phyloP scores from a whole-genome alignment of 2,329 filamentous ascomycete genomes.

The Bipolaris sorokiniana region DNA sequence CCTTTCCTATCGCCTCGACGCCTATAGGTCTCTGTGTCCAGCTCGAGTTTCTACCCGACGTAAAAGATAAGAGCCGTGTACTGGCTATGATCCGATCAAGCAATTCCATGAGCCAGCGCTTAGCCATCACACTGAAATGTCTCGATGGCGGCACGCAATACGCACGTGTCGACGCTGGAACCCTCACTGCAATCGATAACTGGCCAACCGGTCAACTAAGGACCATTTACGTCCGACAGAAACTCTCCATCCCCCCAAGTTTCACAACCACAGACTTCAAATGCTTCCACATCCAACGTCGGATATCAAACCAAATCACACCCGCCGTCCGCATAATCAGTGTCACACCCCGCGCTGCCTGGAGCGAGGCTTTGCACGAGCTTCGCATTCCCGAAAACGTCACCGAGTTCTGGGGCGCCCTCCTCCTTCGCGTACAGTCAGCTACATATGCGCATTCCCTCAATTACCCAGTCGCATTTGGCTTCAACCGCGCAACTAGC shows the following conservation, averaged over 20 bases:
- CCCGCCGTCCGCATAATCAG: constrained; percentile 28
- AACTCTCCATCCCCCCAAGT: constrained; percentile 27
- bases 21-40: constrained; percentile 33
- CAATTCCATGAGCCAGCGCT: constrained; percentile 30
- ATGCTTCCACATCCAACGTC: constrained; percentile 29
- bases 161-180: constrained; percentile 50
- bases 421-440: constrained; percentile 27
- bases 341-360: constrained; percentile 23
- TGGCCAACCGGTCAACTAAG: constrained; percentile 35
- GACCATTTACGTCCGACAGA: constrained; percentile 34
- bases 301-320: constrained; percentile 19
- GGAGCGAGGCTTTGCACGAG: constrained; percentile 24
- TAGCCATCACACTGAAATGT: constrained; percentile 32
- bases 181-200: constrained; percentile 59
- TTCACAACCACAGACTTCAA: constrained; percentile 30
- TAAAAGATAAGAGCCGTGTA: constrained; percentile 19
- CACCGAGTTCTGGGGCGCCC: constrained; percentile 19
- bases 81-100: constrained; percentile 31
- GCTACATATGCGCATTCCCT: constrained; percentile 23
- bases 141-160: constrained; percentile 44
- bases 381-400: constrained; percentile 21
- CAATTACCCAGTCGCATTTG: constrained; percentile 29
- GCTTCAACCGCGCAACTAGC: constrained; percentile 26
- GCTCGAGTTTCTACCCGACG: constrained; percentile 30
- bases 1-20: constrained; percentile 26